Conservation (phyloP, 139 green algal species). For the Eudorina sp. region DNA sequence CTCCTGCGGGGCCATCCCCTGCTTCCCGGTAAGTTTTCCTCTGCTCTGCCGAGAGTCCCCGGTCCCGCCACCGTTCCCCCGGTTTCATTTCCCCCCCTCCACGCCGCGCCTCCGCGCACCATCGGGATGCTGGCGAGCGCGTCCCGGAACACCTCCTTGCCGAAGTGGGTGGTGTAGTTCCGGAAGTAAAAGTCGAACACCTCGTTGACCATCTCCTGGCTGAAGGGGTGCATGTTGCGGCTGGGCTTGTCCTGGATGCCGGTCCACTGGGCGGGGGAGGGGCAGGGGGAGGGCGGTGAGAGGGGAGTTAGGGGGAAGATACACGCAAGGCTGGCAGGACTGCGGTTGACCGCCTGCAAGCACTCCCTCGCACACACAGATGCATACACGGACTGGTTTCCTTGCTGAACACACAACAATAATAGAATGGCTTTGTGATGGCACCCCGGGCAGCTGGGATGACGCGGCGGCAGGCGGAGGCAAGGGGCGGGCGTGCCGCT, state of each 20-base stretch:
- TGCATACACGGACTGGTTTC: no score
- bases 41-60: background rate
- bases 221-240: slow-evolving; percentile 50
- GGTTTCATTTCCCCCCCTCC: background rate
- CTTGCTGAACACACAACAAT: no score
- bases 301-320: background rate
- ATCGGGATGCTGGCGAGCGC: slow-evolving; percentile 59
- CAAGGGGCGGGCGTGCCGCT: no score
- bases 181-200: slow-evolving; percentile 61
- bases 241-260: background rate
- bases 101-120: slow-evolving; percentile 8
- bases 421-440: no score
- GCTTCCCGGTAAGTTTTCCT: no score
- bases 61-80: background rate
- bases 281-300: background rate
- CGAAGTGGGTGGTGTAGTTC: slow-evolving; percentile 57
- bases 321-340: no score
- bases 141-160: slow-evolving; percentile 36
- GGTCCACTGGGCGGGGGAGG: slow-evolving; percentile 14
- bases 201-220: slow-evolving; percentile 55
- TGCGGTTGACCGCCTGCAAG: no score
- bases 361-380: no score
- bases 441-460: no score
- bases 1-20: no score
- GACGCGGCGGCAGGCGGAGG: no score